Evolutionary conservation across 2,329 filamentous ascomycete genomes (phyloP).

Genomic region (Pseudogymnoascus sp.): DNA sequence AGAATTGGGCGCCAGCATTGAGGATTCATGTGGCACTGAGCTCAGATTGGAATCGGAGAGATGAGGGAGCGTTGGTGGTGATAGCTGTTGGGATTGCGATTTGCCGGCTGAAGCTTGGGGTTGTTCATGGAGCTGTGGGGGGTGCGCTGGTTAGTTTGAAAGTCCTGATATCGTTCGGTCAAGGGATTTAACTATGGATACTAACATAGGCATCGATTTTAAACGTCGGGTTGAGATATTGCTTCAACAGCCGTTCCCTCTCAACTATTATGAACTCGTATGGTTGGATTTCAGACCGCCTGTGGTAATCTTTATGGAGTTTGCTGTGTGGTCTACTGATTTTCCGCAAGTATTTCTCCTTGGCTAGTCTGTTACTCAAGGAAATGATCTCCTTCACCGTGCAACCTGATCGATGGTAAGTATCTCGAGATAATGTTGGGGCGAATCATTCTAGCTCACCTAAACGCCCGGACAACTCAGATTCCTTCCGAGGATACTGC

Average conservation of each 20-base stretch:
- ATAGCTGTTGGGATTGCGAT: not conserved
- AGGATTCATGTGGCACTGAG: not conserved
- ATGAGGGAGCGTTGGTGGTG: not conserved
- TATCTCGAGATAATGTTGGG: not conserved
- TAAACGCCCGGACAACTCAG: not conserved
- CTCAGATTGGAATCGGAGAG: not conserved
- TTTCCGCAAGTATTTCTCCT: not conserved
- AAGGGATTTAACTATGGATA: not conserved
- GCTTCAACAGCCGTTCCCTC: not conserved
- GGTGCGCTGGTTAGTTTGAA: not conserved
- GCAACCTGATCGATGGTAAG: not conserved
- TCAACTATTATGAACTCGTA: not conserved
- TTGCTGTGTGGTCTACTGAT: not conserved
- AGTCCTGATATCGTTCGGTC: not conserved
- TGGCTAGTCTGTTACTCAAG: not conserved
- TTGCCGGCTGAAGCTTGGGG: not conserved
- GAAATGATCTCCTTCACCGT: not conserved
- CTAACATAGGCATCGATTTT: not conserved
- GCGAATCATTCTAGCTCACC: not conserved
- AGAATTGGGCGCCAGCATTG: not conserved
- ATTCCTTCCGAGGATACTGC: not conserved
- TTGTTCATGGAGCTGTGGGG: not conserved
- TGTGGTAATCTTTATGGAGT: not conserved
- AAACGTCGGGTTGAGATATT: not conserved
- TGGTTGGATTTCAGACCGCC: not conserved